Evolutionary conservation across 2,329 filamentous ascomycete species (phyloP), one percentile per base, ranked within the genome.

Genomic region (Talaromyces sp.): DNA sequence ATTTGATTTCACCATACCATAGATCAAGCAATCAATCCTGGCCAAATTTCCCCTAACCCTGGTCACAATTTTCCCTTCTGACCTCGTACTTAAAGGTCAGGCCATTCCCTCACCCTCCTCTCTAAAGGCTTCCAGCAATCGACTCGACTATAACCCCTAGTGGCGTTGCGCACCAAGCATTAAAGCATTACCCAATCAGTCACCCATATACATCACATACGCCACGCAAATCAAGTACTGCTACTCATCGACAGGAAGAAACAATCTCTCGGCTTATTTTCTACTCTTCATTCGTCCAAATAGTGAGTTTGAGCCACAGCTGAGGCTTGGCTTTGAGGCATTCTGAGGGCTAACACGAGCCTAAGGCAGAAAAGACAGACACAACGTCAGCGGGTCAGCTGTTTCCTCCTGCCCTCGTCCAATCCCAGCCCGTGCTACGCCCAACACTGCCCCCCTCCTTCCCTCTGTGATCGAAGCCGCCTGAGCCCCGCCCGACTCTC

Each of bases 331-430:
- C 52, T 39, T 56, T 37, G 52, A 39, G 33, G 33, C 33, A 56
- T 56, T 37, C 52, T 37, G n/a, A 63, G 43, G 41, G 45, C n/a
- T 35, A 22, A 37, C 13, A 56, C 9, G 16, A 52, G 39, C 56
- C 49, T 43, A 56, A 45, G 52, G 61, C 39, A 57, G 39, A 33
- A 19, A 63, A 63, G 24, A 62, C 16, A 50, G 8, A 13, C 24
- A 35, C 39, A 54, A 63, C 49, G 27, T 43, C 47, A 54, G 49
- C 39, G 62, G 62, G 62, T 64, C 62, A 64, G 54, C 52, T 50
- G 54, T 50, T 62, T 24, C 13, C 60, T 14, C 35, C 35, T 14
- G 37, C 13, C 39, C 24, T 31, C 50, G 19, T 7, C 52, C 63
- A 65, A 39, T 65, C 58, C 24, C 47, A 9, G 9, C 56, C 41